Percentiles rank a stretch among this genome's conserved stretches.
These are phyloP conservation scores for Wickerhamiella slavikovae DNA, from an alignment of 805 yeast genomes.

Conservation along the genomic window DNA sequence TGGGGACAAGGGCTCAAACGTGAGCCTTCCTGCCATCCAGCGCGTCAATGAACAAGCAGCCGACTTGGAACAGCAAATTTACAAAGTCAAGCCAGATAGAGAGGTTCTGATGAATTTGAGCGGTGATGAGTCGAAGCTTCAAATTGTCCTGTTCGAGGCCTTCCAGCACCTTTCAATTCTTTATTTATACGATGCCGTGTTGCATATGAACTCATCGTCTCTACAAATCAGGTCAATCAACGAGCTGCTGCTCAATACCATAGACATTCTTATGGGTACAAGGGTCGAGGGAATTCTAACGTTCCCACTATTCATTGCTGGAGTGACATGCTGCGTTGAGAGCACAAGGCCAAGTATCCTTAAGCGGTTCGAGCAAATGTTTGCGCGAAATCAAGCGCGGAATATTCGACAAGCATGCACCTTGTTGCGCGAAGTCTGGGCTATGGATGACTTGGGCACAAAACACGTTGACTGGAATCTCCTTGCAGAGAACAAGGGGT, in stretches of 20 bases:
- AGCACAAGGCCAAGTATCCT: conserved; percentile 33
- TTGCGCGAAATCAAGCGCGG: conserved; percentile 45
- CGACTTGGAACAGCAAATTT: conserved; percentile 28
- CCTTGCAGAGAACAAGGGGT: conserved; percentile 41
- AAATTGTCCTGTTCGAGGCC: conserved; percentile 48
- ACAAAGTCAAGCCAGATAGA: conserved; percentile 31
- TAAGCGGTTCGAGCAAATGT: conserved; percentile 31
- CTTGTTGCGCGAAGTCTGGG: conserved; percentile 24
- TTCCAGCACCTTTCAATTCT: conserved; percentile 50
- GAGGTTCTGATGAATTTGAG: conserved; percentile 23
- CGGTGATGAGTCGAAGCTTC: conserved; percentile 36
- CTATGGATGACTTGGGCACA: conserved; percentile 28
- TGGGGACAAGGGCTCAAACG: conserved; percentile 6
- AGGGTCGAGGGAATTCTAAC: conserved; percentile 51
- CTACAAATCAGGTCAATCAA: conserved; percentile 41
- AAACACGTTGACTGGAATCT: conserved; percentile 54
- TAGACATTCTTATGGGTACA: conserved; percentile 43
- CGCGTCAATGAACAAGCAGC: conserved; percentile 11
- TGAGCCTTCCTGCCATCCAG: conserved; percentile 6
- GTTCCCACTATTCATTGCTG: conserved; percentile 63
- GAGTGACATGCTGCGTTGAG: conserved; percentile 38
- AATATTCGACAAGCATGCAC: conserved; percentile 28
- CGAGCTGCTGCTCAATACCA: conserved; percentile 30
- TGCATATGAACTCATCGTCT: conserved; percentile 37
- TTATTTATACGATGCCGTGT: conserved; percentile 44